A percentile compares a stretch with the other conserved stretches of the same genome.
Conservation (phyloP, 2,329 filamentous ascomycete genomes). For the Exophiala xenobiotica region DNA sequence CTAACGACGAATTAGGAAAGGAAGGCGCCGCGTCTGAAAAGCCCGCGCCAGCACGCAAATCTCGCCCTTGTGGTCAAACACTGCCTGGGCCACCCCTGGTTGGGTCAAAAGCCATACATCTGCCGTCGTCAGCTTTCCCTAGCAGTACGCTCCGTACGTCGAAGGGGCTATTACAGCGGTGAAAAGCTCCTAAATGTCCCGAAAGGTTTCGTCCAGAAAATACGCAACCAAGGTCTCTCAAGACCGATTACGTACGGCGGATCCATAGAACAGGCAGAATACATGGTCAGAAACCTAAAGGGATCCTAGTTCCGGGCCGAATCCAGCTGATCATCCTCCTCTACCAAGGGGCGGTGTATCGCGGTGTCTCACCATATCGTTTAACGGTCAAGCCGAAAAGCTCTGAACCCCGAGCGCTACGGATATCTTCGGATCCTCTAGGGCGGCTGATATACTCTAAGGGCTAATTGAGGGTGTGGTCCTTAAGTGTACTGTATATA, state of each 20-base stretch:
- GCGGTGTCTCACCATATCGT: background rate
- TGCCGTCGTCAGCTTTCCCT: background rate
- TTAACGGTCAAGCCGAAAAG: background rate
- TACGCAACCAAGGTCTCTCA: background rate
- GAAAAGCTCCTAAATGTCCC: background rate
- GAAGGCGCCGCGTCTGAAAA: background rate
- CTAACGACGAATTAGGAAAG: background rate
- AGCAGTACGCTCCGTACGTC: background rate
- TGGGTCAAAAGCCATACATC: background rate
- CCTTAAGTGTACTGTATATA: background rate
- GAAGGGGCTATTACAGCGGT: background rate
- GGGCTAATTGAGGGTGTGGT: background rate
- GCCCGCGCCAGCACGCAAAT: background rate
- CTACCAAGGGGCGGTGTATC: too few relatives aligned
- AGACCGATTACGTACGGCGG: background rate
- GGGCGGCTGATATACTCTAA: background rate
- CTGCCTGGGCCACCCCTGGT: background rate
- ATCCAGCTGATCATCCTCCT: conserved; percentile 1
- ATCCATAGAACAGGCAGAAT: background rate
- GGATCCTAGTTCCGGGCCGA: background rate
- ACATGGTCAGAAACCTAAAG: background rate
- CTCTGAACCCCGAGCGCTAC: background rate
- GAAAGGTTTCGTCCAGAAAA: background rate
- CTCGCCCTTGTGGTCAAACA: background rate
- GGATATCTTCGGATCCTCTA: background rate